phyloP scores from a whole-genome alignment of 2,329 filamentous ascomycete species.

The Calonectria crousiana region DNA sequence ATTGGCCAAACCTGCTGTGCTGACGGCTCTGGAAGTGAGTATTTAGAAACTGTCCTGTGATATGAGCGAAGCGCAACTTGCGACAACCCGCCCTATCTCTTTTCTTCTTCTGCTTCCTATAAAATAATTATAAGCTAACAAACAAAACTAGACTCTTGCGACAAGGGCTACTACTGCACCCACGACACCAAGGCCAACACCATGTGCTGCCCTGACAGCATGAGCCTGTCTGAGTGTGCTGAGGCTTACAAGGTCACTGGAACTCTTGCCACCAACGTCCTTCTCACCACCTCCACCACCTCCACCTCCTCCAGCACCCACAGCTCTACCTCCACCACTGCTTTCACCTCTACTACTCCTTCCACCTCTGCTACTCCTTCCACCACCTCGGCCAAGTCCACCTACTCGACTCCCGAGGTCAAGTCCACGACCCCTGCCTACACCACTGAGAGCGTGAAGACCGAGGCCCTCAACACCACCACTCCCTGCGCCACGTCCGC shows the following conservation, averaged over 20 bases:
- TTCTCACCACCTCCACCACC: constrained; percentile 47
- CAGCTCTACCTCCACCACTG: constrained; percentile 40
- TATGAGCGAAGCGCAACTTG: neutral
- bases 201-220: constrained; percentile 71
- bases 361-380: constrained; percentile 36
- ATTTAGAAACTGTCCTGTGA: neutral
- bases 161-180: constrained; percentile 73
- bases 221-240: constrained; percentile 68
- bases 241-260: constrained; percentile 62
- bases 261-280: constrained; percentile 55
- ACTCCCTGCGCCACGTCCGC: constrained; percentile 35
- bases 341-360: constrained; percentile 44
- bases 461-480: constrained; percentile 36
- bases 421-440: constrained; percentile 44
- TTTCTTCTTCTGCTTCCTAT: neutral
- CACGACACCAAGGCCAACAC: constrained; percentile 63
- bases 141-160: constrained; percentile 65
- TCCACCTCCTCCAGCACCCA: constrained; percentile 43
- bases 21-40: constrained; percentile 68
- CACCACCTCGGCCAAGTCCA: constrained; percentile 33
- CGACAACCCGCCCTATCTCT: neutral
- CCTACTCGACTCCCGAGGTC: constrained; percentile 31
- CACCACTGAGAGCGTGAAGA: constrained; percentile 34
- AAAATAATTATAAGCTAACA: constrained; percentile 27
- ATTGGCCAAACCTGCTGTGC: constrained; percentile 69